Evolutionary conservation across 306 rosid genomes (phyloP), one percentile per base, ranked within the genome.

Genomic region (Malus fusca): DNA sequence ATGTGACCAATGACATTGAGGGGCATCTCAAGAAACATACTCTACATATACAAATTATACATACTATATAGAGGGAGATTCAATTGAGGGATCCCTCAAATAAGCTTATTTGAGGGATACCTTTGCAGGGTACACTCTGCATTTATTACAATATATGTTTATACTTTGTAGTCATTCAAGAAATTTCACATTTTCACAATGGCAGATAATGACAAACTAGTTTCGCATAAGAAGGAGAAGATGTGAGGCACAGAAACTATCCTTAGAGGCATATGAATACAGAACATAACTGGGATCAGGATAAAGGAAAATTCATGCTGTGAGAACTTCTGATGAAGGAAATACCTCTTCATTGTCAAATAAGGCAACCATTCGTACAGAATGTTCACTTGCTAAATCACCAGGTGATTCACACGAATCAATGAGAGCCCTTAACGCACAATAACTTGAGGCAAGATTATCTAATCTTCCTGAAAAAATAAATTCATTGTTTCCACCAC

Each of bases 331-430:
- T 31, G 58, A 40, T 74, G 68, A 77, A 82, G 66, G 44, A 79
- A 52, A 77, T 86, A 95, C 98, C 98, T 95, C 98, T 75, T 95
- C 98, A 69, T 92, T 95, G 85, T 95, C 98, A 90, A 95, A 95
- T 78, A 95, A 87, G 77, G 98, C 98, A 85, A 92, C 96, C 98
- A 95, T 95, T 52, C 97, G 90, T 75, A 95, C 80, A 62, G 93
- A 88, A 37, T 88, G 91, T 66, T 90, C 97, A 63, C 74, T 85
- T 72, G 89, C 83, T 62, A 92, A 82, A 82, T 86, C 90, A 68
- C 80, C 74, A 61, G 84, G 79, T 66, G 91, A 90, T 82, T 83
- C 80, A 74, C 88, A 81, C 7, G 98, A 92, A 85, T 92, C 98
- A 79, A 88, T 81, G 60, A 95, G 96, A 63, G 97, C 98, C 84